Base-by-base conservation (phyloP, 2,329 filamentous ascomycete species). In the Orbilia javanica region DNA sequence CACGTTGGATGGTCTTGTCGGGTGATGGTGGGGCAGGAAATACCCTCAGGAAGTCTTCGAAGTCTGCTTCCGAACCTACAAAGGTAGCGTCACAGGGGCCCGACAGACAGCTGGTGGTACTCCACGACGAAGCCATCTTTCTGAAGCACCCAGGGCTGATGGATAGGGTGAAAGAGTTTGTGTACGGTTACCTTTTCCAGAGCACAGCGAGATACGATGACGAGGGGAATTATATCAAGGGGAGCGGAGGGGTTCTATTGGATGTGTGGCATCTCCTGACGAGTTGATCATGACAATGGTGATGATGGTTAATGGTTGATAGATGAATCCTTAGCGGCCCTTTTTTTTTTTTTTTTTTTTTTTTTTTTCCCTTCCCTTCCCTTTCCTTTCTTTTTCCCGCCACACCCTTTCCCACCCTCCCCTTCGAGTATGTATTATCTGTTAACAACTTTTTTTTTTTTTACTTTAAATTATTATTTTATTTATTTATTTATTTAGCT, bases 141-240 rank as follows among this genome's bases (percentile, higher is more conserved):
- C 66, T 77, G 8, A 77, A 77, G 44, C 73, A 77, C 20, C 73
- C 73, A 1, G 60, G 73, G 4, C 18, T 77, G 18, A 31, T 77
- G 57, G 73, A 77, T 25, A 46, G 66, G 22, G 31, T 77, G 6
- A 70, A 71, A 15, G 73, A 77, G 22, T 15, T 70, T 27, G 52
- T 77, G 22, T 77, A 77, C 22, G 73, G 73, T 11, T 77, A 77
- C 31, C 48, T 77, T 15, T 77, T 77, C 48, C 66, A 67, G 57
- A 77, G 73, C 66, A 77, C 73, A 2, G 73, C 73, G 20, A 65
- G 31, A 46, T 77, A 77, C n/a, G 73, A 77, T 22, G 66, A 66
- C 10, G 73, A 77, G 31, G 73, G 73, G 18, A 77, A 77, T 34
- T 77, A 77, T n/a, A 60, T 77, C 29, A 70, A 68, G 66, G 73